Conservation (phyloP, 2,329 filamentous ascomycete species). For the Fusarium sp. region DNA sequence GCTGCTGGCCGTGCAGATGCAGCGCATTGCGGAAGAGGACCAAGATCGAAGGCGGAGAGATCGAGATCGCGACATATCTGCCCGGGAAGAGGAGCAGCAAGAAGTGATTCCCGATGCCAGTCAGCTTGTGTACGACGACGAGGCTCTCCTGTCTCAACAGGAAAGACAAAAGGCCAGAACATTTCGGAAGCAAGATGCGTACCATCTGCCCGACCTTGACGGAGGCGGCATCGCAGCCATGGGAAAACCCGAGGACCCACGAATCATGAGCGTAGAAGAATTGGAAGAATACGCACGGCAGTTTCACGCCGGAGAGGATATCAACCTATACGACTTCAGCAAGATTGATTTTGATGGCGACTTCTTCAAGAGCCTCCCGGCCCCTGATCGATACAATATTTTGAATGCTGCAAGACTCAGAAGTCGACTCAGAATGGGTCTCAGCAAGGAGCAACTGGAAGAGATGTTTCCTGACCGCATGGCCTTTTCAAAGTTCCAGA, state of each 20-base stretch:
- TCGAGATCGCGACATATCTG: slow-evolving; percentile 57
- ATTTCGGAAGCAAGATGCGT: slow-evolving; percentile 93
- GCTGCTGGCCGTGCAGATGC: slow-evolving; percentile 92
- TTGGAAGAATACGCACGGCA: slow-evolving; percentile 93
- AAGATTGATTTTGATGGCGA: slow-evolving; percentile 98
- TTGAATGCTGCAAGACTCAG: slow-evolving; percentile 91
- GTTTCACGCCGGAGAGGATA: slow-evolving; percentile 91
- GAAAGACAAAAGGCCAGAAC: slow-evolving; percentile 79
- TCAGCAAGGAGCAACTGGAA: slow-evolving; percentile 95
- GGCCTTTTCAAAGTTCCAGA: slow-evolving; percentile 96
- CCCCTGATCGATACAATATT: slow-evolving; percentile 95
- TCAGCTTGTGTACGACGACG: slow-evolving; percentile 89
- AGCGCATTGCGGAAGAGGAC: slow-evolving; percentile 88
- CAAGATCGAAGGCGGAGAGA: slow-evolving; percentile 69
- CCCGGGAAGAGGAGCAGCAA: slow-evolving; percentile 61
- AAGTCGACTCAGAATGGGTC: slow-evolving; percentile 91
- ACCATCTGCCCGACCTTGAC: slow-evolving; percentile 90
- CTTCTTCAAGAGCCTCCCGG: slow-evolving; percentile 91
- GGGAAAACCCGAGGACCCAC: slow-evolving; percentile 89
- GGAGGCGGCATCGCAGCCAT: slow-evolving; percentile 82
- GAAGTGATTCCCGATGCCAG: slow-evolving; percentile 74
- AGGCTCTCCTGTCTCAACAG: slow-evolving; percentile 80
- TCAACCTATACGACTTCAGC: slow-evolving; percentile 93
- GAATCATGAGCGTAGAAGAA: slow-evolving; percentile 96
- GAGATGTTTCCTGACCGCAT: slow-evolving; percentile 97